Evolutionary conservation across 192 early-diverging fungal genomes (phyloP).

Genomic region (Backusella westeae): DNA sequence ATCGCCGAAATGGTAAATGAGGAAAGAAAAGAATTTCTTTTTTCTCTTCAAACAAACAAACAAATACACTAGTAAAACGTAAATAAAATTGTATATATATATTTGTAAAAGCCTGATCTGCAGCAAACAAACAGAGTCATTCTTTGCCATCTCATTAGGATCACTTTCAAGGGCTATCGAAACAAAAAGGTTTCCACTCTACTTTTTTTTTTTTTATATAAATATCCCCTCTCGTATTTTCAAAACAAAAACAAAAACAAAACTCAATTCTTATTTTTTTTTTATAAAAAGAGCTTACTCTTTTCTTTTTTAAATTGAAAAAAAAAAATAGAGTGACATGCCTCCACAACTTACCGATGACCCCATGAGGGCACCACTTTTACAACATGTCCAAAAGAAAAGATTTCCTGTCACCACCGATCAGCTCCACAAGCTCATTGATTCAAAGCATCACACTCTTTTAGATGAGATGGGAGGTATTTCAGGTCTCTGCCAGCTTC

Average conservation of each 20-base stretch:
- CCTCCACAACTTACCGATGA: slow-evolving; percentile 5
- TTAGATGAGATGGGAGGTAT: slow-evolving; percentile 59
- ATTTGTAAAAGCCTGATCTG: slow-evolving; percentile 7
- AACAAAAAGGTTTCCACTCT: neutral
- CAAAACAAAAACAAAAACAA: neutral
- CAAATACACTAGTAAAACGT: neutral
- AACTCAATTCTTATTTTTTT: neutral
- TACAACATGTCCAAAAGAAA: slow-evolving; percentile 9
- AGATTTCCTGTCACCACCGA: slow-evolving; percentile 1
- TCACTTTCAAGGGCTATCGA: neutral
- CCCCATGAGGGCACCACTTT: neutral
- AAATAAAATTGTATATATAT: neutral
- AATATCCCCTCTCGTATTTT: neutral
- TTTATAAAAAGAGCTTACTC: neutral
- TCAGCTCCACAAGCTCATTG: slow-evolving; percentile 43
- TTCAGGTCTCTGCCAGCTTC: slow-evolving; percentile 52
- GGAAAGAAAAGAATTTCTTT: slow-evolving; percentile 5
- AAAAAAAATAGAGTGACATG: neutral
- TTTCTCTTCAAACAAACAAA: slow-evolving; percentile 4
- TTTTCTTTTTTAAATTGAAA: neutral
- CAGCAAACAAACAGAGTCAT: slow-evolving; percentile 9
- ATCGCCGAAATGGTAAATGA: neutral
- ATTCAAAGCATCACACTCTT: slow-evolving; percentile 61
- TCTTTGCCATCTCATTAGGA: slow-evolving; percentile 2
- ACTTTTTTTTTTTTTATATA: neutral